Base-by-base conservation (phyloP, 1,139 yeast genomes). In the Kurtzmaniella quercitrusa region DNA sequence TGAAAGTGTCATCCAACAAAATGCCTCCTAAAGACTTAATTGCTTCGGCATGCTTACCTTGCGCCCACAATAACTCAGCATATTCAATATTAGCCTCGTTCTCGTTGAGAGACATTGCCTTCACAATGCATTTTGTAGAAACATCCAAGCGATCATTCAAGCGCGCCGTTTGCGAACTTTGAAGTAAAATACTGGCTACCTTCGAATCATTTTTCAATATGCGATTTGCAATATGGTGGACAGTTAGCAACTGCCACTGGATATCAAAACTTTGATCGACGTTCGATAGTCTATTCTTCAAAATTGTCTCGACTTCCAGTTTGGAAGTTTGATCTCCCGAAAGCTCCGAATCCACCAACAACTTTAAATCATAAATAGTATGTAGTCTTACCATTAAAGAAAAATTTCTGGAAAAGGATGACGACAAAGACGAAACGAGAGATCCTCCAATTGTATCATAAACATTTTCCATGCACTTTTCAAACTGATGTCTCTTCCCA, bases 31-130 rank as follows among this genome's bases (percentile, higher is more conserved):
- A 68, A 9, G 81, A 73, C 43, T 85, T 81, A 37, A 93, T 74
- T 0, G 98, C 98, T 53, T 90, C 85, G 16, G 93, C 79, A 50
- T 82, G 90, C 49, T 89, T 94, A 1, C 95, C 96, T 58, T 88
- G 90, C 1, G 82, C 84, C 98, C 98, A 93, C 41, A 90, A 63
- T 8, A 94, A 71, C 46, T 87, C 82, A 0, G 98, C 88, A 60
- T 87, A 86, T 58, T 90, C 96, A 36, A 85, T 70, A 47, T 81
- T 83, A 1, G 94, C 89, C 19, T 73, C 69, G 27, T 70, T 70
- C 34, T 73, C 68, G 36, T 66, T 58, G 14, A 75, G 57, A 3
- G 74, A 70, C 62, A 82, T 70, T 0, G 95, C 93, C 45, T 79
- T 77, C 61, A 91, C 80, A 24, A 89, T 79, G 3, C 84, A 76